phyloP scores from a whole-genome alignment of 2,329 filamentous ascomycete genomes.

The Colletotrichum nymphaeae region DNA sequence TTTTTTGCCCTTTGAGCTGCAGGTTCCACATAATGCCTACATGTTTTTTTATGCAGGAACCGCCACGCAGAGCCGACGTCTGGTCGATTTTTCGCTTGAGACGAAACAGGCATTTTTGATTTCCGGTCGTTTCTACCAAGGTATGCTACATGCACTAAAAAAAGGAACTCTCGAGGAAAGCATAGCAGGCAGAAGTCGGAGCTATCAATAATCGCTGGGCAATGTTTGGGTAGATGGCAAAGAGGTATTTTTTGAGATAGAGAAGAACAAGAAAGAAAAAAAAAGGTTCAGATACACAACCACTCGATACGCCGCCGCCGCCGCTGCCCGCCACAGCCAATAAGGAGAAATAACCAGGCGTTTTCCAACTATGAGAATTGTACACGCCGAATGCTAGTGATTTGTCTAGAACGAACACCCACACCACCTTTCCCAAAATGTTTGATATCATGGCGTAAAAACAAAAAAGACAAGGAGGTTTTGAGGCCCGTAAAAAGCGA shows the following conservation, averaged over 20 bases:
- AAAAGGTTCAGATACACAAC: neutral
- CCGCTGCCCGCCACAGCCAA: too few relatives aligned
- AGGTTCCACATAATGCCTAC: neutral
- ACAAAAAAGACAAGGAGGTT: neutral
- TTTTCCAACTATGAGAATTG: neutral
- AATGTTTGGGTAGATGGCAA: neutral
- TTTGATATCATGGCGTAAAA: constrained; percentile 32
- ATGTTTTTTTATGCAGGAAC: neutral
- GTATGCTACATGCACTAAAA: neutral
- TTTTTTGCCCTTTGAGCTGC: neutral
- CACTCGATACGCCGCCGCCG: neutral
- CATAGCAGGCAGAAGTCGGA: neutral
- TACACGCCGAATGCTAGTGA: constrained; percentile 22
- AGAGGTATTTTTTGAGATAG: neutral
- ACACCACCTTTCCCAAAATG: constrained; percentile 6
- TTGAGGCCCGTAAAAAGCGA: neutral
- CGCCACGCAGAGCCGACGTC: neutral
- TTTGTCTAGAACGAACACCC: constrained; percentile 20
- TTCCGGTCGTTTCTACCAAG: neutral
- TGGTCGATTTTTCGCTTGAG: neutral
- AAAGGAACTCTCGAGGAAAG: neutral
- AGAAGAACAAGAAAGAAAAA: neutral
- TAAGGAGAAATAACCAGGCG: neutral
- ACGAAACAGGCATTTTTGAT: neutral
- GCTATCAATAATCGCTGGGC: neutral